phyloP scores from a whole-genome alignment of 2,329 filamentous ascomycete species.

The Aspergillus sergii region DNA sequence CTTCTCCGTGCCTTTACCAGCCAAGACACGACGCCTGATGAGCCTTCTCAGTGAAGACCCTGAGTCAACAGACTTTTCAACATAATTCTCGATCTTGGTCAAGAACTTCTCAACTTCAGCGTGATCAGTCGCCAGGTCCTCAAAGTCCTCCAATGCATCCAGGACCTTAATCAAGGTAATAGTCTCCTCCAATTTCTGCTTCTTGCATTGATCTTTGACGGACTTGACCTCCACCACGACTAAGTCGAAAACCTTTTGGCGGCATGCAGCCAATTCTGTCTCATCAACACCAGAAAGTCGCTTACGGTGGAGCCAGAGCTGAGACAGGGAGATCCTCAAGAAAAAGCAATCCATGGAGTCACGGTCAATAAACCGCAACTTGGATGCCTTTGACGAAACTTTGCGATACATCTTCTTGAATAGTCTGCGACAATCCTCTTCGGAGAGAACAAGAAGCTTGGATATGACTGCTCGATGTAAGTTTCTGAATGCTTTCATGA shows the following conservation, averaged over 20 bases:
- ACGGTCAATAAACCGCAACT: conserved; percentile 34
- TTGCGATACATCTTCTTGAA: conserved; percentile 40
- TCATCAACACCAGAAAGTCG: conserved; percentile 33
- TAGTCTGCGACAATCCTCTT: conserved; percentile 35
- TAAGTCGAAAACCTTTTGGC: conserved; percentile 36
- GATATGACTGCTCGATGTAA: conserved; percentile 38
- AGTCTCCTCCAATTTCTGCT: conserved; percentile 35
- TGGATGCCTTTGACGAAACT: conserved; percentile 32
- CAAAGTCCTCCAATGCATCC: conserved; percentile 43
- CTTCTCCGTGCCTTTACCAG: conserved; percentile 30
- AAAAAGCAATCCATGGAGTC: conserved; percentile 42
- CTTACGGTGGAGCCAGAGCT: conserved; percentile 36
- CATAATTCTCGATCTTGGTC: conserved; percentile 39
- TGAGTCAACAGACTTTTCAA: conserved; percentile 37
- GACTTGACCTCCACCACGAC: conserved; percentile 39
- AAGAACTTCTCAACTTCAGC: conserved; percentile 39
- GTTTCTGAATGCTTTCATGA: conserved; percentile 41
- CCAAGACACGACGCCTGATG: conserved; percentile 39
- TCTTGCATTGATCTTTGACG: conserved; percentile 38
- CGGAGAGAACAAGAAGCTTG: conserved; percentile 37
- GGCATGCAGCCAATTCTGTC: conserved; percentile 34
- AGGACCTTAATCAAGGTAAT: conserved; percentile 41
- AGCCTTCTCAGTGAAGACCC: conserved; percentile 30
- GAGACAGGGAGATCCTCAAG: conserved; percentile 36
- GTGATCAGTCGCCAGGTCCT: conserved; percentile 38